Percentiles rank a stretch among this genome's conserved stretches.
Conservation (phyloP, 306 rosid species). For the Vicia faba region DNA sequence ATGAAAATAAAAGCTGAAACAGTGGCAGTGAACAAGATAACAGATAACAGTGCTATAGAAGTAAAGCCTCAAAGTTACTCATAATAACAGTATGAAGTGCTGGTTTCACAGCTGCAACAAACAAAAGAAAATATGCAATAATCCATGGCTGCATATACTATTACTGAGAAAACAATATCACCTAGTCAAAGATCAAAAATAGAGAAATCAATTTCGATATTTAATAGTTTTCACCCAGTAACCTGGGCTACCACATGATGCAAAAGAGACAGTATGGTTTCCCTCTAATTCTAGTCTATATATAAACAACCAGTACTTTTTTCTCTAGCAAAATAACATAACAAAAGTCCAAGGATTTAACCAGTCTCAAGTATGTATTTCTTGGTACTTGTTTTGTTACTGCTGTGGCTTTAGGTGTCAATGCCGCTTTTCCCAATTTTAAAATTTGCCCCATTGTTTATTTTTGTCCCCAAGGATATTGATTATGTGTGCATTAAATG, state of each 20-base stretch:
- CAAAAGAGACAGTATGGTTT: constrained; percentile 15
- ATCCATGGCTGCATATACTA: constrained; percentile 14
- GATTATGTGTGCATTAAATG: constrained; percentile 26
- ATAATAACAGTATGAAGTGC: constrained; percentile 25
- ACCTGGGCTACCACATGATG: neutral
- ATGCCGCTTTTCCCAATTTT: constrained; percentile 21
- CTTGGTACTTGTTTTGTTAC: constrained; percentile 11
- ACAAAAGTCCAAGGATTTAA: constrained; percentile 17
- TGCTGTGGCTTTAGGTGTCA: constrained; percentile 17
- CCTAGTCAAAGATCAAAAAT: neutral
- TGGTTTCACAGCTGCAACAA: constrained; percentile 18
- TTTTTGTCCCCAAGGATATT: neutral
- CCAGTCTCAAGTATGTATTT: constrained; percentile 7
- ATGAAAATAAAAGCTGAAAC: constrained; percentile 33
- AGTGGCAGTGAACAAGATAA: constrained; percentile 33
- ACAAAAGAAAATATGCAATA: constrained; percentile 23
- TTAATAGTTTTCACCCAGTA: constrained; percentile 23
- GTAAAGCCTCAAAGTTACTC: constrained; percentile 25
- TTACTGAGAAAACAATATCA: constrained; percentile 22
- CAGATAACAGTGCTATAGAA: constrained; percentile 25
- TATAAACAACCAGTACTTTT: constrained; percentile 20
- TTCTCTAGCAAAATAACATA: constrained; percentile 20
- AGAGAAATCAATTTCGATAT: neutral
- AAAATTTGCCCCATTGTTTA: constrained; percentile 10
- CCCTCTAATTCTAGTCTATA: constrained; percentile 25